Evolutionary conservation across 78 protist species (phyloP), one percentile per base, ranked within the genome.

Genomic region (Mastigamoeba balamuthi): DNA sequence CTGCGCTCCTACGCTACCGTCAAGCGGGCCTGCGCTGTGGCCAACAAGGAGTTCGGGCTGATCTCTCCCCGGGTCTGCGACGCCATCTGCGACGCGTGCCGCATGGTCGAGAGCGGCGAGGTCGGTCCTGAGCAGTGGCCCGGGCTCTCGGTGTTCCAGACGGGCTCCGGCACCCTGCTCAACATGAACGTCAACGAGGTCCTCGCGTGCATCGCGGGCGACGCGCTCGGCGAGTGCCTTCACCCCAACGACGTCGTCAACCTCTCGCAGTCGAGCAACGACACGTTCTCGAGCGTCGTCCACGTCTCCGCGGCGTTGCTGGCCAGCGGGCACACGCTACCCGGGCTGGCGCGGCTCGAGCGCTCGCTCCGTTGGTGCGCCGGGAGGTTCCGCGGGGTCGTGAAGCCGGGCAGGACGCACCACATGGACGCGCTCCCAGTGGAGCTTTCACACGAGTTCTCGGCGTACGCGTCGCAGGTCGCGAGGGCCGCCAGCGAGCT

Each of bases 221-320:
- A 69, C 53, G 53, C 42, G 30, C 27, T 25, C 29, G 70, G n/a
- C n/a, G 29, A 66, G 0, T 28, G 1, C 76, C 81, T 93, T 9
- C 96, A 93, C 41, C 96, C 96, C 10, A 93, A 93, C 87, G 94
- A 93, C 69, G 83, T 87, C 77, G 95, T 92, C 72, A 92, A 92
- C 78, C 2, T 10, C 40, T 70, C 84, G 5, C 94, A 92, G 74
- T 84, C 91, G 23, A 69, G 85, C 29, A 91, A 90, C 70, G 95
- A 90, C 79, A 27, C 90, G 38, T 25, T 91, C 78, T 94, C 96
- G n/a, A 86, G 92, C 1, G 95, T 91, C 30, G 86, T 90, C 92
- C 89, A 88, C 73, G 82, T 93, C 28, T 87, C 96, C 1, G 80
- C 84, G 2, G 92, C 69, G 2, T 10, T 30, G 65, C 37, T 29